phyloP scores from a whole-genome alignment of 495 filamentous ascomycete species.

The Filosporella fistucella region DNA sequence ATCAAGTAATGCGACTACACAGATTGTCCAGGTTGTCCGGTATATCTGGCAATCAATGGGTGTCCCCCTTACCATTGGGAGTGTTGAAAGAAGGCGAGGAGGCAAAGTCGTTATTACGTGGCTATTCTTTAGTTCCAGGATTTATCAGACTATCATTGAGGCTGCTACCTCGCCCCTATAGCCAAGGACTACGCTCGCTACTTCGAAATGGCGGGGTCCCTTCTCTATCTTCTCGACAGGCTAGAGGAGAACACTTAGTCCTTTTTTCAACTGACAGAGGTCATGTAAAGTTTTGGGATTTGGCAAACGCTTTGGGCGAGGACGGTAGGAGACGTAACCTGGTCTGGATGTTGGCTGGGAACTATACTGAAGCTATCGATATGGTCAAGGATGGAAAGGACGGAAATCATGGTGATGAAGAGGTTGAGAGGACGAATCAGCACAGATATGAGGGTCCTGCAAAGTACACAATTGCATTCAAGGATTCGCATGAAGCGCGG shows the following conservation, averaged over 20 bases:
- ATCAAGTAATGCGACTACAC: conserved; percentile 41
- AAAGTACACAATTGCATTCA: conserved; percentile 46
- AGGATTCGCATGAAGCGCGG: conserved; percentile 41
- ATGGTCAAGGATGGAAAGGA: not conserved
- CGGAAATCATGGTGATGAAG: not conserved
- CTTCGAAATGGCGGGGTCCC: conserved; percentile 24
- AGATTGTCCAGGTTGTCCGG: conserved; percentile 31
- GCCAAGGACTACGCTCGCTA: conserved; percentile 13
- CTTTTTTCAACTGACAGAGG: conserved; percentile 41
- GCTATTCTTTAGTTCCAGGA: conserved; percentile 49
- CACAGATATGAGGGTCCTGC: conserved; percentile 9
- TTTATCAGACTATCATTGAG: conserved; percentile 22
- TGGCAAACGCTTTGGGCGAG: conserved; percentile 32
- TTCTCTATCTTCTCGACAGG: conserved; percentile 5
- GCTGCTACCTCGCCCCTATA: conserved; percentile 20
- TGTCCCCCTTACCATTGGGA: conserved; percentile 28
- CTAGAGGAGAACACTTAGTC: conserved; percentile 27
- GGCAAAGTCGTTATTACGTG: conserved; percentile 31
- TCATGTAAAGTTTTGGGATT: conserved; percentile 18
- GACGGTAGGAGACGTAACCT: conserved; percentile 42
- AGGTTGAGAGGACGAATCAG: not conserved
- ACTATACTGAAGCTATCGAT: not conserved
- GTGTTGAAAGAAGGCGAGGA: conserved; percentile 39
- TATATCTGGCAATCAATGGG: conserved; percentile 23
- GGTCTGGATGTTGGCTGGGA: conserved; percentile 29